Evolutionary conservation across 352 stramenopile species (phyloP), one percentile per base, ranked within the genome.

Genomic region (Phytophthora agathidicida): DNA sequence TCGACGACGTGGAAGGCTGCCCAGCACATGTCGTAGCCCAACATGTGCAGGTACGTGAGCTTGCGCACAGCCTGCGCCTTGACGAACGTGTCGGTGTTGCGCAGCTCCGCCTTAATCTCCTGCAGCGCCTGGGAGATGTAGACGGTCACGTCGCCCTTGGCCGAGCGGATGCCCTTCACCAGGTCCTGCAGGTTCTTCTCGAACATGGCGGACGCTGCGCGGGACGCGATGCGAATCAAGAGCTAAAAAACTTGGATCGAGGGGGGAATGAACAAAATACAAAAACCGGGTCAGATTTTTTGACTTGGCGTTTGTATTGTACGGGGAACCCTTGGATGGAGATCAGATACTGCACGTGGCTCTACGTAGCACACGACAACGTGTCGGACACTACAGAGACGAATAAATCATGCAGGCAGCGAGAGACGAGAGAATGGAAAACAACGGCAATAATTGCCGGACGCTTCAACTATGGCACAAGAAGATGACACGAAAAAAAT

Each of bases 21-120:
- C 96, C 96, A 99, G 47, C 73, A 95, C 91, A 99, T 98, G 75
- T 98, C 94, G 72, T 99, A 99, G 43, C 98, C 98, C 63, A 99
- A 88, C 96, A 99, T 99, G 77, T 99, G 94, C 50, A 97, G 66
- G 63, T 97, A 97, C 53, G 96, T 99, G 50, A 99, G 79, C 72
- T 99, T 99, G 58, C 97, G 91, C 37, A 99, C 83, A 16, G 96
- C 97, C 65, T 99, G 95, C 10, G 93, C 80, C 73, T 99, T 99
- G 46, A 98, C 69, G 60, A 98, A 98, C 47, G 91, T 82, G 75
- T 99, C 97, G 17, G 90, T 98, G 41, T 78, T 97, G 72, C 96
- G 96, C 31, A 99, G 84, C 77, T 99, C 98, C 13, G 84, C 80
- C 78, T 99, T 99, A 79, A 99, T 99, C 68, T 99, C 97, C 23